A percentile compares a stretch with the other conserved stretches of the same genome.
These are phyloP conservation scores for Sphagnum fallax DNA, from an alignment of 228 moss, liverwort and hornwort species.

Conservation along the genomic window DNA sequence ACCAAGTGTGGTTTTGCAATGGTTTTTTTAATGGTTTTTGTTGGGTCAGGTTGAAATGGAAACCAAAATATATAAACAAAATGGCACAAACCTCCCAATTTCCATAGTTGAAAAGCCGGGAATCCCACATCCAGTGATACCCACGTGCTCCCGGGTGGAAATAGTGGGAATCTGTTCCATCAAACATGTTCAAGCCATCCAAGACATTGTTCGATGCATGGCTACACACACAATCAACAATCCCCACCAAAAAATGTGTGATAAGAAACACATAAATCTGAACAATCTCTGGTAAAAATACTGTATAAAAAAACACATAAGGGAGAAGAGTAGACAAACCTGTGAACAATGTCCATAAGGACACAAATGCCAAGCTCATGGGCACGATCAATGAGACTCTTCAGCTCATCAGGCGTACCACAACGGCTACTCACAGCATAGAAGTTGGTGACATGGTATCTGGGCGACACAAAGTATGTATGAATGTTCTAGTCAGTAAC, in stretches of 20 bases:
- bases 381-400: conserved; percentile 44
- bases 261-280: background rate
- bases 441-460: conserved; percentile 46
- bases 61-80: background rate
- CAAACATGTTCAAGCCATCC: conserved; percentile 45
- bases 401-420: conserved; percentile 46
- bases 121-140: conserved; percentile 49
- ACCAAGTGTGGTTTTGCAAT: too few relatives aligned
- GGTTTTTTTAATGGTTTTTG: too few relatives aligned
- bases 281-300: background rate
- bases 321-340: background rate
- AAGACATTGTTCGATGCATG: conserved; percentile 45
- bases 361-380: conserved; percentile 37
- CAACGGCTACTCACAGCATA: conserved; percentile 51
- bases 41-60: too few relatives aligned
- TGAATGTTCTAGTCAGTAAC: too few relatives aligned
- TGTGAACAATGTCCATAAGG: conserved; percentile 54
- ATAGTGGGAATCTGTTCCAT: conserved; percentile 27
- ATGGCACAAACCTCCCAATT: conserved; percentile 24
- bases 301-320: background rate
- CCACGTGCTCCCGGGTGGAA: conserved; percentile 37
- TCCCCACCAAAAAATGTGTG: background rate
- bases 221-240: background rate
- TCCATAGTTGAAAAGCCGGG: conserved; percentile 47
- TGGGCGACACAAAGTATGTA: background rate